Conservation (phyloP, 345 rosid species). For the Carallia pectinifolia region DNA sequence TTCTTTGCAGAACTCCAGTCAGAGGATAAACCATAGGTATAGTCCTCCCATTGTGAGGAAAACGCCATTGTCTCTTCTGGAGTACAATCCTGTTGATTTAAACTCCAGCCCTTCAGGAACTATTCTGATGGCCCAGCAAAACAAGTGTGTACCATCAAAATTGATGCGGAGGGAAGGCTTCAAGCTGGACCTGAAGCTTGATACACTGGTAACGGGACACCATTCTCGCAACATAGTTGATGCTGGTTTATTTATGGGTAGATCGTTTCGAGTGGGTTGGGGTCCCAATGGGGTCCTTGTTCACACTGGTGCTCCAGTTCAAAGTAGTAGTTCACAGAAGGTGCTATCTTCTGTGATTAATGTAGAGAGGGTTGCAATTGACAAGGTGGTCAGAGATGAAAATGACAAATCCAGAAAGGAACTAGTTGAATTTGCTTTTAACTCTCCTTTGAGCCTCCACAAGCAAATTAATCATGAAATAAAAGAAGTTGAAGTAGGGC, state of each 20-base stretch:
- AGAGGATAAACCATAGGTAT: conserved; percentile 47
- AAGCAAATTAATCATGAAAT: conserved; percentile 53
- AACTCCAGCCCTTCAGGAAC: conserved; percentile 51
- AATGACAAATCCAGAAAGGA: conserved; percentile 64
- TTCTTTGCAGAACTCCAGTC: conserved; percentile 42
- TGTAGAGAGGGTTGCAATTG: conserved; percentile 80
- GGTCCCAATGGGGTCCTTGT: conserved; percentile 93
- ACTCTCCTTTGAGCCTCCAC: conserved; percentile 77
- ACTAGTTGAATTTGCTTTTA: conserved; percentile 65
- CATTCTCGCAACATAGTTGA: conserved; percentile 80
- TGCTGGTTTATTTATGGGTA: conserved; percentile 94
- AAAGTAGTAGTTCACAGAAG: conserved; percentile 43
- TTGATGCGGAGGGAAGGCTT: conserved; percentile 59
- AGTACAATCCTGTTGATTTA: conserved; percentile 55
- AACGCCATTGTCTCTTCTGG: conserved; percentile 75
- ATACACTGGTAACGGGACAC: conserved; percentile 63
- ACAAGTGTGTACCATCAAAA: conserved; percentile 56
- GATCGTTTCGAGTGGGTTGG: conserved; percentile 99
- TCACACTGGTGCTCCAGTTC: conserved; percentile 69
- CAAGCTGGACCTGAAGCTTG: conserved; percentile 61
- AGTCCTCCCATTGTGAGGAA: conserved; percentile 52
- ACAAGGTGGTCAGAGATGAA: conserved; percentile 74
- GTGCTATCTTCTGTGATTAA: conserved; percentile 69
- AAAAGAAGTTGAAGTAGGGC: conserved; percentile 61
- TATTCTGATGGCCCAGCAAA: conserved; percentile 76